Percentiles rank a stretch among this genome's conserved stretches.
phyloP scores from a whole-genome alignment of 1,284 basidiomycete species.

The Ustilago nuda region DNA sequence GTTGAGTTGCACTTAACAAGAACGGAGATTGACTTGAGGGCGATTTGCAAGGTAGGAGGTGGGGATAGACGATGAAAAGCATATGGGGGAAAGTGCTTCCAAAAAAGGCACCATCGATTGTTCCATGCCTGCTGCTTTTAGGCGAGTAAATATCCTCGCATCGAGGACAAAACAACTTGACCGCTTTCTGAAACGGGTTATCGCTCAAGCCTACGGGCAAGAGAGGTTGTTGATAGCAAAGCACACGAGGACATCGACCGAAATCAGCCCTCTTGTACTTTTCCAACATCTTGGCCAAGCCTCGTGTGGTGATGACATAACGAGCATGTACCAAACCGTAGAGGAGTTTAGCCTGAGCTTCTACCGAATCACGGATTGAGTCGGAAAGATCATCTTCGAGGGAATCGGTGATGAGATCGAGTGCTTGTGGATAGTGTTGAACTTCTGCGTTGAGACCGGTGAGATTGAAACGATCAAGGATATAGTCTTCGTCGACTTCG shows the following conservation, averaged over 20 bases:
- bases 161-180: conserved; percentile 67
- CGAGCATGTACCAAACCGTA: conserved; percentile 68
- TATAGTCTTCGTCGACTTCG: conserved; percentile 99
- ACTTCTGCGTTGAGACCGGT: conserved; percentile 97
- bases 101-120: conserved; percentile 69
- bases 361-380: conserved; percentile 62
- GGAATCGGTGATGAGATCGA: conserved; percentile 86
- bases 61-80: conserved; percentile 76
- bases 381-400: conserved; percentile 66
- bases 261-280: conserved; percentile 69
- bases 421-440: conserved; percentile 89
- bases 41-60: conserved; percentile 74
- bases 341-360: conserved; percentile 66
- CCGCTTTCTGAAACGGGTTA: conserved; percentile 66
- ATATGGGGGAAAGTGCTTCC: conserved; percentile 68
- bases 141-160: conserved; percentile 69
- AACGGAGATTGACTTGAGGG: conserved; percentile 58
- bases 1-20: conserved; percentile 40
- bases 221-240: conserved; percentile 66
- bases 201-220: conserved; percentile 67
- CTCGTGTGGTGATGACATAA: conserved; percentile 66
- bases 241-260: conserved; percentile 66
- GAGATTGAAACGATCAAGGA: conserved; percentile 96
- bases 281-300: conserved; percentile 68
- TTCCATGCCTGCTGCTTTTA: conserved; percentile 67